Evolutionary conservation across 805 yeast genomes (phyloP), one percentile per base, ranked within the genome.

Genomic region (Saturnispora mendoncae): DNA sequence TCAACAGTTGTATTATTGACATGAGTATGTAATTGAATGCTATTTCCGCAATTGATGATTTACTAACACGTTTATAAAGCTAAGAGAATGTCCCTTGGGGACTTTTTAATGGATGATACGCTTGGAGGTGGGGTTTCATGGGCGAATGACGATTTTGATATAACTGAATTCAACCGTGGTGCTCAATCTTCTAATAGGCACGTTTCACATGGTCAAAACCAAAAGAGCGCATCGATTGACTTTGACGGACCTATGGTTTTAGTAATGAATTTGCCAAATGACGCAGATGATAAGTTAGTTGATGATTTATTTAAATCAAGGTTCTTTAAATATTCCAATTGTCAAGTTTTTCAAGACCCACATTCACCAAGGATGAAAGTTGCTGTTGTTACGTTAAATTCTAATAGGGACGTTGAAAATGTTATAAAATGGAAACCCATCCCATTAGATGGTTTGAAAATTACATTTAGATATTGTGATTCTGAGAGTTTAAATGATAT

Each of bases 131-230:
- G 46, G 21, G 33, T 36, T 6, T 72, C 77, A 6, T 78, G 85
- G 85, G 84, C 83, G 14, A 43, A 43, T 12, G 84, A 78, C 50
- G 84, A 78, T 52, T 74, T 78, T 43, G 85, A 78, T 53, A 63
- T 78, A 59, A 69, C 71, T 32, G 71, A 80, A 28, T 75, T 78
- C 50, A 73, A 74, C 9, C 70, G 74, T 4, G 21, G 23, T 17
- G 32, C 25, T 27, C 10, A 26, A n/a, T n/a, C n/a, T n/a, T n/a
- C n/a, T n/a, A n/a, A n/a, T n/a, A n/a, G n/a, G n/a, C n/a, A n/a
- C n/a, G n/a, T n/a, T n/a, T n/a, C n/a, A n/a, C n/a, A n/a, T n/a
- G n/a, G n/a, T n/a, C n/a, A n/a, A n/a, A n/a, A n/a, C n/a, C n/a
- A n/a, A n/a, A n/a, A n/a, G n/a, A n/a, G n/a, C n/a, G n/a, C n/a